Percentiles rank a stretch among this genome's conserved stretches.
These are phyloP conservation scores for Daldinia caldariorum DNA, from an alignment of 495 filamentous ascomycete species.

Conservation along the genomic window DNA sequence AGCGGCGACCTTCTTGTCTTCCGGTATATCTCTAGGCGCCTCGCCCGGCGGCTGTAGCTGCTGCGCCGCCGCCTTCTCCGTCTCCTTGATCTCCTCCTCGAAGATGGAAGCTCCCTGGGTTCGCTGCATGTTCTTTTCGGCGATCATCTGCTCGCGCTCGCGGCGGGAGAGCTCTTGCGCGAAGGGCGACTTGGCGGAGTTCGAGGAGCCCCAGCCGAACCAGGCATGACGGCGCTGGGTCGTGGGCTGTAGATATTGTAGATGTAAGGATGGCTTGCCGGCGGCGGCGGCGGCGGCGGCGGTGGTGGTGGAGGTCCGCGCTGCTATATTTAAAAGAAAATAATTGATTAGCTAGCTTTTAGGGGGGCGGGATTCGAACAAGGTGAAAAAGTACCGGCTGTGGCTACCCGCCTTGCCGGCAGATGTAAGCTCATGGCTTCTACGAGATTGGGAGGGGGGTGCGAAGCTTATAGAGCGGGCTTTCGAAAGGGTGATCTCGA, in stretches of 20 bases:
- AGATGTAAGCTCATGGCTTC: conserved; percentile 56
- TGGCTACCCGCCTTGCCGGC: conserved; percentile 55
- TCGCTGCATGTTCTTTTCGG: conserved; percentile 43
- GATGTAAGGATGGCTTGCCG: conserved; percentile 45
- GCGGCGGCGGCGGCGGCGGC: too few species aligned
- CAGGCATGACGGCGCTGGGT: conserved; percentile 46
- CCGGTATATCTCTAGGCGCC: neutral
- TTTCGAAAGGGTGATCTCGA: conserved; percentile 1
- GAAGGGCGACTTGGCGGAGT: conserved; percentile 1
- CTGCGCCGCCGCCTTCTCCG: conserved; percentile 2
- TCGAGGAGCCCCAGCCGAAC: conserved; percentile 39
- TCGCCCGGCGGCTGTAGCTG: conserved; percentile 8
- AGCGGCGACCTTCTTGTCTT: too few species aligned
- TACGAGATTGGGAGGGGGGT: neutral
- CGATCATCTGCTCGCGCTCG: conserved; percentile 48
- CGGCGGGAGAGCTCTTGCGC: conserved; percentile 27
- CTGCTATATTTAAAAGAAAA: conserved; percentile 13
- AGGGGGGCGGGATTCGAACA: neutral
- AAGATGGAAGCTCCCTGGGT: conserved; percentile 67
- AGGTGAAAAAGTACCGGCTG: conserved; percentile 45
- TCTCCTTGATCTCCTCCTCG: conserved; percentile 58
- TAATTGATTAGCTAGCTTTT: conserved; percentile 9
- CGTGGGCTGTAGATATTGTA: conserved; percentile 38
- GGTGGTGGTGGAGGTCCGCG: too few species aligned
- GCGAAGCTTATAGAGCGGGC: conserved; percentile 5